phyloP scores from a whole-genome alignment of 148 eudicot genomes.

The Oxyria digyna region DNA sequence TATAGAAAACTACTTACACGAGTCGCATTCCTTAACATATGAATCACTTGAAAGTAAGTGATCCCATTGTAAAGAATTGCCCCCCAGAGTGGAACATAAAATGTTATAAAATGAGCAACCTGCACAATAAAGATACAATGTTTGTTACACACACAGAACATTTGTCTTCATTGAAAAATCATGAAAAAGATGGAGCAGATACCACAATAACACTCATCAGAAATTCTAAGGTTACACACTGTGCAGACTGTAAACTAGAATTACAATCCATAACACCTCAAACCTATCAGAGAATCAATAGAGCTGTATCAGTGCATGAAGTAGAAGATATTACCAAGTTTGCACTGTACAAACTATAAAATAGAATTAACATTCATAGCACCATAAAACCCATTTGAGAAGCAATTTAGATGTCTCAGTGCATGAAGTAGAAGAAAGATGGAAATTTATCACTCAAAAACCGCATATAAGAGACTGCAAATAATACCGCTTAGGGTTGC shows the following conservation, averaged over 20 bases:
- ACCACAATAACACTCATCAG: neutral
- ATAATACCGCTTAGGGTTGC: too few relatives aligned
- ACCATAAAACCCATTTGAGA: neutral
- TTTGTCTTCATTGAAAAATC: neutral
- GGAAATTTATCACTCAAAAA: too few relatives aligned
- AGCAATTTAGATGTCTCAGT: neutral
- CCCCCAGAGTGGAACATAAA: slow-evolving; percentile 96
- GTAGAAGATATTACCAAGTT: neutral
- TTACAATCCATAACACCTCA: neutral
- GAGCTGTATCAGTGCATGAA: neutral
- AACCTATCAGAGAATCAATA: neutral
- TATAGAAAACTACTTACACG: slow-evolving; percentile 45
- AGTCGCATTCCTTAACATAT: slow-evolving; percentile 91
- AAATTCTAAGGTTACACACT: neutral
- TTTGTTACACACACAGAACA: neutral
- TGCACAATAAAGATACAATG: slow-evolving; percentile 21
- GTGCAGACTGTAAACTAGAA: neutral
- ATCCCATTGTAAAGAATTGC: slow-evolving; percentile 90
- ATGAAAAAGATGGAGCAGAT: slow-evolving; percentile 6
- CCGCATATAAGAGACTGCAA: too few relatives aligned
- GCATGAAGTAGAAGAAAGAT: neutral
- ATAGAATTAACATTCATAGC: neutral
- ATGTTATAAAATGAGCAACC: slow-evolving; percentile 84
- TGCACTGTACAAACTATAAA: neutral
- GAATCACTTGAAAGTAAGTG: slow-evolving; percentile 97